phyloP scores from a whole-genome alignment of 305 asterid genomes.

The Plantago coronopus region DNA sequence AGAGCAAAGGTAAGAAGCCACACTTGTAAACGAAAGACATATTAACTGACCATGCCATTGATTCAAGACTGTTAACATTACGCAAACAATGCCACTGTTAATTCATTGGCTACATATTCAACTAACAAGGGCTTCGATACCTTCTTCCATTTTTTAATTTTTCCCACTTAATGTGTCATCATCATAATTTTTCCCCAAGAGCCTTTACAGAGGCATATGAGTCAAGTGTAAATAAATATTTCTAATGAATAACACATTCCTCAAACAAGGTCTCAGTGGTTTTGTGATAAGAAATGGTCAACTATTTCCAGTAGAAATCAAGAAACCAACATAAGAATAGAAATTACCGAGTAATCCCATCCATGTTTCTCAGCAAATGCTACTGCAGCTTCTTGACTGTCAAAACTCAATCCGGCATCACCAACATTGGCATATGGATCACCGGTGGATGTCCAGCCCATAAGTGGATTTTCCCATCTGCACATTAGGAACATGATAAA shows the following conservation, averaged over 20 bases:
- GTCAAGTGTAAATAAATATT: too few relatives aligned
- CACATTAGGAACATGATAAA: conserved; percentile 17
- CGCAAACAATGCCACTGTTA: not conserved
- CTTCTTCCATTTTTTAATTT: too few relatives aligned
- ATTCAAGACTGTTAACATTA: not conserved
- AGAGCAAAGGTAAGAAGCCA: conserved; percentile 1
- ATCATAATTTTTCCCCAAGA: too few relatives aligned
- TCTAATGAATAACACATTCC: too few relatives aligned
- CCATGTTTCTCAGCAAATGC: conserved; percentile 87
- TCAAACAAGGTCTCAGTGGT: not conserved
- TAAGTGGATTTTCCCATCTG: conserved; percentile 99
- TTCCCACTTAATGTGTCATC: too few relatives aligned
- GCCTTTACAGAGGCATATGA: too few relatives aligned
- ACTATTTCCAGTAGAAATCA: conserved; percentile 5
- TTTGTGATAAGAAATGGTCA: not conserved
- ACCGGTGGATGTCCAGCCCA: conserved; percentile 99
- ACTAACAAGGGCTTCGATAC: not conserved
- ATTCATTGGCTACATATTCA: conserved; percentile 7
- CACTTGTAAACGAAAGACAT: conserved; percentile 12
- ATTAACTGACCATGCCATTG: conserved; percentile 1
- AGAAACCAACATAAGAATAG: not conserved
- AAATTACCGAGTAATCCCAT: conserved; percentile 78
- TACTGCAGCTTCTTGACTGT: conserved; percentile 83
- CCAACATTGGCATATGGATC: conserved; percentile 99
- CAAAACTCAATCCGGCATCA: conserved; percentile 76